Conservation (phyloP, 2,329 filamentous ascomycete genomes). For the Neonectria coccinea region DNA sequence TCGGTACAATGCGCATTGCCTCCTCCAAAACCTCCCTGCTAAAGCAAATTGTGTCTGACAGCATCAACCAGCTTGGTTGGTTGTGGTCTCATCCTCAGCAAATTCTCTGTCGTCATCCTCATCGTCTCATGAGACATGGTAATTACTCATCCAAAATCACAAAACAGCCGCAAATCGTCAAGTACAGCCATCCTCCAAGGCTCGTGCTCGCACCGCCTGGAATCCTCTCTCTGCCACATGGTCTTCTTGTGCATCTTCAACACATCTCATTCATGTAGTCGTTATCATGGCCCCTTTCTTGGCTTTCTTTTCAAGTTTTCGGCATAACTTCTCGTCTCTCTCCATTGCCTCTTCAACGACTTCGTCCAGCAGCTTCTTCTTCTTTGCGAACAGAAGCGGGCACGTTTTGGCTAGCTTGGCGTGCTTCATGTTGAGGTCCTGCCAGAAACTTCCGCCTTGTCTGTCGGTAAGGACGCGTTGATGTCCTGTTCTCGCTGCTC, state of each 20-base stretch:
- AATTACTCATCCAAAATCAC: not conserved
- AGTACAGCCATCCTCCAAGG: slow-evolving; percentile 30
- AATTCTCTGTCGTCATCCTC: not conserved
- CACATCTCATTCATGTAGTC: slow-evolving; percentile 24
- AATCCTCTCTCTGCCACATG: slow-evolving; percentile 25
- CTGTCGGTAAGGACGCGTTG: slow-evolving; percentile 31
- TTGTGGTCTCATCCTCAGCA: not conserved
- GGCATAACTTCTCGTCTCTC: slow-evolving; percentile 12
- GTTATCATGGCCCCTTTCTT: slow-evolving; percentile 32
- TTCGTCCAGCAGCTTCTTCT: slow-evolving; percentile 40
- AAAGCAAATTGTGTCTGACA: slow-evolving; percentile 9
- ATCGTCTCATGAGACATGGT: not conserved
- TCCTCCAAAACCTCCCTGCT: not conserved
- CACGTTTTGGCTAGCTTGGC: slow-evolving; percentile 34
- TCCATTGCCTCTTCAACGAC: slow-evolving; percentile 32
- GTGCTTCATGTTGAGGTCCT: slow-evolving; percentile 41
- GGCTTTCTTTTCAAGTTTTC: slow-evolving; percentile 28
- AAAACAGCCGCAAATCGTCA: slow-evolving; percentile 2
- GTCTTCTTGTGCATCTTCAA: slow-evolving; percentile 29
- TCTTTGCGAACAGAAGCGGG: slow-evolving; percentile 41
- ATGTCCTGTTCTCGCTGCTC: slow-evolving; percentile 31
- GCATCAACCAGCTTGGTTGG: not conserved
- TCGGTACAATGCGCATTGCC: not conserved
- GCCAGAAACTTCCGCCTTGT: slow-evolving; percentile 42
- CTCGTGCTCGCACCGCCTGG: slow-evolving; percentile 30